Conservation (phyloP, 1,284 basidiomycete genomes). For the Leccinum angustisporum region DNA sequence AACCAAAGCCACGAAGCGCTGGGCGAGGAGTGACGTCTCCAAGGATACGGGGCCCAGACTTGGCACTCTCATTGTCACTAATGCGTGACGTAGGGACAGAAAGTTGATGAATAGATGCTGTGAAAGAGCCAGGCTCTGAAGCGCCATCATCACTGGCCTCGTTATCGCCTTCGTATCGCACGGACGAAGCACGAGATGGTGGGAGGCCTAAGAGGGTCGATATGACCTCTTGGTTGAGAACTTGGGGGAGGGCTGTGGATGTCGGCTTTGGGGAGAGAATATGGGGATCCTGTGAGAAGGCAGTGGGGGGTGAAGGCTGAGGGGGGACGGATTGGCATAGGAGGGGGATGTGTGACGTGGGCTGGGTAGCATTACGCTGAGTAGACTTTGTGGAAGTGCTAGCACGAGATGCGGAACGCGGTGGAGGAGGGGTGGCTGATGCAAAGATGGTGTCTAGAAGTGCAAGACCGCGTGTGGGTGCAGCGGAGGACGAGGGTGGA, state of each 20-base stretch:
- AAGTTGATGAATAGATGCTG: constrained; percentile 38
- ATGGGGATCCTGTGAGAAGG: constrained; percentile 31
- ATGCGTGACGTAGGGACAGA: constrained; percentile 18
- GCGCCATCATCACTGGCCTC: constrained; percentile 51
- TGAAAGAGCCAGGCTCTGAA: constrained; percentile 42
- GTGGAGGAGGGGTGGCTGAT: constrained; percentile 39
- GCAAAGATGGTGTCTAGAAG: constrained; percentile 55
- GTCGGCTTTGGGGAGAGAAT: constrained; percentile 50
- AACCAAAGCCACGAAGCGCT: constrained; percentile 38
- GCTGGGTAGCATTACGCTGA: constrained; percentile 13
- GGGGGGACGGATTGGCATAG: constrained; percentile 2
- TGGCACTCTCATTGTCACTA: constrained; percentile 16
- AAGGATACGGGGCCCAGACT: constrained; percentile 27
- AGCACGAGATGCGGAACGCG: constrained; percentile 21
- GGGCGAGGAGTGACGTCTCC: constrained; percentile 55
- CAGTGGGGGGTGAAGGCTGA: constrained; percentile 15
- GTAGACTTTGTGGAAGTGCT: constrained; percentile 9
- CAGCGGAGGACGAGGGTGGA: constrained; percentile 26
- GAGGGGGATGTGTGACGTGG: constrained; percentile 5
- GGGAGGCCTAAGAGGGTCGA: constrained; percentile 54
- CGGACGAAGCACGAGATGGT: constrained; percentile 53
- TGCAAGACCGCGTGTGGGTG: constrained; percentile 40
- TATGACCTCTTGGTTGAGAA: constrained; percentile 65
- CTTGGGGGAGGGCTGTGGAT: constrained; percentile 47
- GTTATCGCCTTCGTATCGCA: constrained; percentile 61